Percentiles rank a stretch among this genome's conserved stretches.
These are phyloP conservation scores for Tolypocladium pustulatum DNA, from an alignment of 2,329 filamentous ascomycete genomes.

Conservation along the genomic window DNA sequence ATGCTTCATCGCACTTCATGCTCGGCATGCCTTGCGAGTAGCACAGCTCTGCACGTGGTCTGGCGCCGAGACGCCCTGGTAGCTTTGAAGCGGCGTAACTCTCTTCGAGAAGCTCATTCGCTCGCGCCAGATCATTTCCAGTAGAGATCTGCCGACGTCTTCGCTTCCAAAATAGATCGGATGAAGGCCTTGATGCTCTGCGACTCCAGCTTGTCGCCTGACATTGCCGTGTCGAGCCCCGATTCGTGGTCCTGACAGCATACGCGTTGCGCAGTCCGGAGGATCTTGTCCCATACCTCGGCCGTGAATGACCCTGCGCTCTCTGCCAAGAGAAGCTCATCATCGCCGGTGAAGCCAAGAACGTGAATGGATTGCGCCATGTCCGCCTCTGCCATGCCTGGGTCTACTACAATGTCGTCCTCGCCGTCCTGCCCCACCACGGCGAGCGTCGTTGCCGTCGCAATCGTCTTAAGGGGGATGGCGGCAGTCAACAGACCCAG, in stretches of 20 bases:
- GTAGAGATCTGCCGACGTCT: slow-evolving; percentile 41
- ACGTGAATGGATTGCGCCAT: slow-evolving; percentile 65
- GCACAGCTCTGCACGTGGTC: neutral
- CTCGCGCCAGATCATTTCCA: slow-evolving; percentile 37
- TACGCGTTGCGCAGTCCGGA: slow-evolving; percentile 50
- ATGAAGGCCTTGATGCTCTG: slow-evolving; percentile 49
- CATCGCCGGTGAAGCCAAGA: slow-evolving; percentile 68
- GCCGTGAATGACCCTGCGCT: slow-evolving; percentile 72
- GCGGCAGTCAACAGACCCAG: slow-evolving; percentile 73
- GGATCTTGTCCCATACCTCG: slow-evolving; percentile 63
- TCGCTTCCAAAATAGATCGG: slow-evolving; percentile 47
- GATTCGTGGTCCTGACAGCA: slow-evolving; percentile 42
- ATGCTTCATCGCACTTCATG: neutral
- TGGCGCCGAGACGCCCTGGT: neutral
- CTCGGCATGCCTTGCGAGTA: neutral
- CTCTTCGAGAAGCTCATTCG: neutral
- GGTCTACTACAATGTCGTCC: slow-evolving; percentile 42
- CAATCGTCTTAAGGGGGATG: slow-evolving; percentile 66
- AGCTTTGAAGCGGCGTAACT: neutral
- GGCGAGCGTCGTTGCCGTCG: slow-evolving; percentile 55
- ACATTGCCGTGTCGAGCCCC: slow-evolving; percentile 32
- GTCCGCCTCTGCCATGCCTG: slow-evolving; percentile 51
- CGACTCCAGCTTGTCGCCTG: slow-evolving; percentile 30
- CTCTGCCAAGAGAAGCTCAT: slow-evolving; percentile 66
- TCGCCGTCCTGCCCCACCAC: slow-evolving; percentile 32